Evolutionary conservation across 768 basidiomycete genomes (phyloP), one percentile per base, ranked within the genome.

Genomic region (Boletus vinaceobasis): DNA sequence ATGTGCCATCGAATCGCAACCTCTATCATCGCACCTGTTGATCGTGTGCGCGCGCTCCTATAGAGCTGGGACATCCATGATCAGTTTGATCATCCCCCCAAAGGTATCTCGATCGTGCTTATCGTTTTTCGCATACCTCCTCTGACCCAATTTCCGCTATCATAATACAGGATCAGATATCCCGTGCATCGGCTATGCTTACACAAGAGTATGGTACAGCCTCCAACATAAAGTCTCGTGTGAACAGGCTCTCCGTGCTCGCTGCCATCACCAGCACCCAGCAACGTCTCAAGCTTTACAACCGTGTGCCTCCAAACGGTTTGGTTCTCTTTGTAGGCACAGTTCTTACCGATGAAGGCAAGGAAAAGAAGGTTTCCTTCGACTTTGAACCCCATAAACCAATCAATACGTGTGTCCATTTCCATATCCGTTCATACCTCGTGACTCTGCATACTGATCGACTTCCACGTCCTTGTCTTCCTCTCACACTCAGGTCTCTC

Each of bases 141-240:
- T 44, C 19, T 8, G n/a, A 29, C 43, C 54, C 36, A 57, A 49
- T 46, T 35, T 48, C 38, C 14, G 13, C 31, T n/a, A 42, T 48
- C n/a, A 43, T 42, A 15, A 56, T 21, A 26, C 43, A 90, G 87
- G 87, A 90, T 74, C 96, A 98, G 83, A 91, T 99, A 71, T 95
- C 95, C 36, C 87, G 93, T 57, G 87, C 89, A 60, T 88, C 87
- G 44, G 88, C 86, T 55, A 97, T 99, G 96, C 84, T 99, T 70
- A 98, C 96, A 50, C 94, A 96, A 71, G 97, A 97, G 73, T 96
- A 93, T 65, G 94, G 94, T 50, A 98, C 95, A 7, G 97, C 97
- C n/a, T 97, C 95, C 58, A 98, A 99, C 78, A 98, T 99, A 80
- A 99, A 99, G 73, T 97, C 94, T 59, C 92, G 97, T 55, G 94